Conservation (phyloP, 768 basidiomycete genomes). For the Mrakia blollopis region DNA sequence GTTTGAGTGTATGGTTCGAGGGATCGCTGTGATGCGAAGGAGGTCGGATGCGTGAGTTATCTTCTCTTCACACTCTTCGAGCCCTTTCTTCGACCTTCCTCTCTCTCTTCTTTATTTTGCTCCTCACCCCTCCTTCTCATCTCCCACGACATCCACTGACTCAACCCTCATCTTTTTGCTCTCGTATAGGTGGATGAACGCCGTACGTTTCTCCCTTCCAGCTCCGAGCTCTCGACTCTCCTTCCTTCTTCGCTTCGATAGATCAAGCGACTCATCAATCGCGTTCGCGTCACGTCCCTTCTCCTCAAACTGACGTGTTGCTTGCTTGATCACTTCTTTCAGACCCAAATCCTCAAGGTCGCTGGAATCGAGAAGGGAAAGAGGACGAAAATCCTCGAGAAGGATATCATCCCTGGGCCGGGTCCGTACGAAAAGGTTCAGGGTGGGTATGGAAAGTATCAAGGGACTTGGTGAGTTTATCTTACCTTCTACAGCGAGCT, state of each 20-base stretch:
- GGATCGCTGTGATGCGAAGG: constrained; percentile 97
- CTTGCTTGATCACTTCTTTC: neutral
- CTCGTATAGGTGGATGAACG: constrained; percentile 59
- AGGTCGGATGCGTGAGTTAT: constrained; percentile 71
- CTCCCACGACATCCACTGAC: neutral
- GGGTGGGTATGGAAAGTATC: constrained; percentile 98
- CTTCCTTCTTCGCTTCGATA: neutral
- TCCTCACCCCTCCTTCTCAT: neutral
- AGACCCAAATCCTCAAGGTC: constrained; percentile 95
- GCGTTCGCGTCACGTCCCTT: constrained; percentile 1
- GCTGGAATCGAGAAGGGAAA: constrained; percentile 96
- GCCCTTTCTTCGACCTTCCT: neutral
- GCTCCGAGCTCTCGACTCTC: neutral
- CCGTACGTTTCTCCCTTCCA: constrained; percentile 41
- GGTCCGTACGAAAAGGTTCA: constrained; percentile 87
- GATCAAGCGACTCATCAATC: neutral
- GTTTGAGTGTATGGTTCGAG: constrained; percentile 96
- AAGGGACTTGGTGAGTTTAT: constrained; percentile 86
- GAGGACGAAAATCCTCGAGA: constrained; percentile 86
- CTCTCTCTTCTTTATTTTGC: neutral
- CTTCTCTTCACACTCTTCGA: neutral
- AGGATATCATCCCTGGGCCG: constrained; percentile 71
- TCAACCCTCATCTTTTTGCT: neutral
- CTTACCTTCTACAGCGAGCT: neutral
- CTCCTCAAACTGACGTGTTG: neutral